These are phyloP conservation scores for Amanita inopinata DNA, from an alignment of 768 basidiomycete genomes.

Conservation along the genomic window DNA sequence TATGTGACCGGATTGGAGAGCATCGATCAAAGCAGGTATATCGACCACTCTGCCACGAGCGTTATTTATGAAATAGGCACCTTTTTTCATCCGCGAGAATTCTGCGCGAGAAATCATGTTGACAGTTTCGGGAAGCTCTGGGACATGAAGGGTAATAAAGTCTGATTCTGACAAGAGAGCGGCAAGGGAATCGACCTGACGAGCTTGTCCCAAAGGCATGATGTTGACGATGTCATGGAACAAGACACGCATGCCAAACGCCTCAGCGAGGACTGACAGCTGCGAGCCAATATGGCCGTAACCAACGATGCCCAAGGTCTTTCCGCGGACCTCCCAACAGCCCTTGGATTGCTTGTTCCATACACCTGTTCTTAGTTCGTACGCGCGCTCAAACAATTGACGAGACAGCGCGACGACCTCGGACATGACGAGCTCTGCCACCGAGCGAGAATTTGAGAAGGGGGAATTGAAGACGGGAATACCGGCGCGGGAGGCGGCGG, in stretches of 20 bases:
- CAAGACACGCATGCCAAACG: constrained; percentile 90
- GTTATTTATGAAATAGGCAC: constrained; percentile 95
- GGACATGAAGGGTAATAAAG: constrained; percentile 94
- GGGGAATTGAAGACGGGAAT: constrained; percentile 99
- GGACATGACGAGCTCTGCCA: constrained; percentile 93
- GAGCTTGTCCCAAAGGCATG: constrained; percentile 94
- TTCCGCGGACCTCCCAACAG: constrained; percentile 97
- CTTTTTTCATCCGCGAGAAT: constrained; percentile 87
- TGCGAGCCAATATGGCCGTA: constrained; percentile 99
- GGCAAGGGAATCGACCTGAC: constrained; percentile 74
- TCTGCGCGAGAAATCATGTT: constrained; percentile 81
- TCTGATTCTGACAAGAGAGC: constrained; percentile 73
- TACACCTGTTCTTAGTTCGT: constrained; percentile 78
- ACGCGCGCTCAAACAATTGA: constrained; percentile 82
- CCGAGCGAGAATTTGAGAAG: constrained; percentile 97
- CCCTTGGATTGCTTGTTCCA: constrained; percentile 99
- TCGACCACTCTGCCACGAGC: constrained; percentile 94
- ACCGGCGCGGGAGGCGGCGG: constrained; percentile 73
- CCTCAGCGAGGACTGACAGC: constrained; percentile 92
- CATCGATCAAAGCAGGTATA: constrained; percentile 78
- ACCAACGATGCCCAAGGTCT: constrained; percentile 95
- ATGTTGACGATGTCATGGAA: constrained; percentile 94
- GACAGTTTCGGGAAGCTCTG: constrained; percentile 91
- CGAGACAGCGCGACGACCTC: constrained; percentile 93
- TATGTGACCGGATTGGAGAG: constrained; percentile 78